phyloP scores from a whole-genome alignment of 2,329 filamentous ascomycete species.

The Colletotrichum brevisporum region DNA sequence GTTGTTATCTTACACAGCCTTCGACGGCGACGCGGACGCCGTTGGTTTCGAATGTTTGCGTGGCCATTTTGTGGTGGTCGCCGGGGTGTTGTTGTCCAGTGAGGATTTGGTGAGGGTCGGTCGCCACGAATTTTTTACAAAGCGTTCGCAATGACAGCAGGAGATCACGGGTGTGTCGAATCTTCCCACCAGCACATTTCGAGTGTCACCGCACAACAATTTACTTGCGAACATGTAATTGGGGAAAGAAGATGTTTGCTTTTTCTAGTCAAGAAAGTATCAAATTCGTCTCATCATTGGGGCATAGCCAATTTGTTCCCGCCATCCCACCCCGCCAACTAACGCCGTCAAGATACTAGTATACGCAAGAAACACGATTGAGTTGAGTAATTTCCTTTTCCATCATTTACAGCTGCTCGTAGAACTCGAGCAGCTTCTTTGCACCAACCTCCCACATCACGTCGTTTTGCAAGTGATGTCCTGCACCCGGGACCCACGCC shows the following conservation, averaged over 20 bases:
- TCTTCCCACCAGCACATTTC: not conserved
- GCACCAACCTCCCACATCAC: conserved; percentile 63
- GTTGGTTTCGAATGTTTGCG: conserved; percentile 51
- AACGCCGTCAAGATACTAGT: too few relatives aligned
- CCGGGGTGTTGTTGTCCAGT: conserved; percentile 32
- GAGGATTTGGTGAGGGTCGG: conserved; percentile 23
- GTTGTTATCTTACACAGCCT: conserved; percentile 77
- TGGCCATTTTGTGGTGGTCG: conserved; percentile 47
- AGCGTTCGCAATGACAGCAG: not conserved
- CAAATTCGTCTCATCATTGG: too few relatives aligned
- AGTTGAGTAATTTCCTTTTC: not conserved
- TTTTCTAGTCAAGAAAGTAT: too few relatives aligned
- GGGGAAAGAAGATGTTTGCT: too few relatives aligned
- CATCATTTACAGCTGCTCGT: conserved; percentile 40
- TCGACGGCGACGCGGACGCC: conserved; percentile 85
- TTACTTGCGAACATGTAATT: too few relatives aligned
- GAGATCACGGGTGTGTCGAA: not conserved
- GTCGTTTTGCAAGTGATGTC: conserved; percentile 69
- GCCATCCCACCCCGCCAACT: too few relatives aligned
- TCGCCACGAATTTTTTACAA: conserved; percentile 33
- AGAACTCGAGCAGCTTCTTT: conserved; percentile 59
- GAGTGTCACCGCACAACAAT: too few relatives aligned
- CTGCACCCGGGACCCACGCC: conserved; percentile 58
- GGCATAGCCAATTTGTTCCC: not conserved
- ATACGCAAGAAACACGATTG: not conserved